Conservation (phyloP, 164 flowering plant genomes). For the Sedum album region DNA sequence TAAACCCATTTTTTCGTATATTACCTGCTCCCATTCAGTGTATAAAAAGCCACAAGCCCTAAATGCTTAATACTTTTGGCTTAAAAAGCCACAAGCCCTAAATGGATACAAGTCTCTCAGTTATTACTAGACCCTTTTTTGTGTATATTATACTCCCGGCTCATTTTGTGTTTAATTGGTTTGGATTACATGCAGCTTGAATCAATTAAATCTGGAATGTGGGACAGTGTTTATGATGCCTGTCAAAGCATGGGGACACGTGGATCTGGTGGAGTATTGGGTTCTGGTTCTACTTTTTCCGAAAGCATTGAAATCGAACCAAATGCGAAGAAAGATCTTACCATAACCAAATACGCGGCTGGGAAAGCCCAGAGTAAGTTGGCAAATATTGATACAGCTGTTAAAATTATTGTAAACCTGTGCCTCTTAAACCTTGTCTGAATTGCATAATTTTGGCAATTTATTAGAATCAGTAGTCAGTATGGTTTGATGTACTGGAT, state of each 20-base stretch:
- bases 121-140: too few relatives aligned
- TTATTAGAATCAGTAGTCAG: too few relatives aligned
- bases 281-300: constrained; percentile 21
- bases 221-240: constrained; percentile 75
- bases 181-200: constrained; percentile 41
- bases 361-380: constrained; percentile 26
- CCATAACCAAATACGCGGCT: constrained; percentile 10
- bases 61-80: too few relatives aligned
- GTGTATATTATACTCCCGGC: too few relatives aligned
- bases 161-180: neutral
- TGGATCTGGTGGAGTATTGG: constrained; percentile 15
- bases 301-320: constrained; percentile 52
- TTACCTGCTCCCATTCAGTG: too few relatives aligned
- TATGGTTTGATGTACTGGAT: too few relatives aligned
- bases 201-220: constrained; percentile 71
- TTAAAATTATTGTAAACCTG: neutral
- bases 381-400: neutral
- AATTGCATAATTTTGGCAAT: neutral
- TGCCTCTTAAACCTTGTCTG: neutral
- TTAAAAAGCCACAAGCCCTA: too few relatives aligned
- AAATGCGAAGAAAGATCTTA: constrained; percentile 19
- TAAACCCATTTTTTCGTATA: too few relatives aligned
- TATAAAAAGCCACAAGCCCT: too few relatives aligned
- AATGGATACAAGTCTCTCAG: too few relatives aligned
- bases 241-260: constrained; percentile 31